Percentiles rank a stretch among this genome's conserved stretches.
Evolutionary conservation across 2,329 filamentous ascomycete species (phyloP).

Genomic region (Helotiales sp.): DNA sequence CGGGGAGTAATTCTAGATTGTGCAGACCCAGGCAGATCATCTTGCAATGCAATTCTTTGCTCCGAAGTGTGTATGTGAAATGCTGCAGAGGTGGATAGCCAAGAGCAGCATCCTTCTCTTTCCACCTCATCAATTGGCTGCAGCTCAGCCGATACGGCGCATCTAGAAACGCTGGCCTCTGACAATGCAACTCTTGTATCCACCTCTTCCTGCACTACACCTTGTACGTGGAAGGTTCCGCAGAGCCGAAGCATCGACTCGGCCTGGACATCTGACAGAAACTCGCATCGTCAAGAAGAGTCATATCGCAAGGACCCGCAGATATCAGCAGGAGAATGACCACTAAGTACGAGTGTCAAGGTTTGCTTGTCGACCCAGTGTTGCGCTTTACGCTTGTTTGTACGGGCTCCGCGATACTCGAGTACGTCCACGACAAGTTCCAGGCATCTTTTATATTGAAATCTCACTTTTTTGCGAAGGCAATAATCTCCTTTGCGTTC

Average conservation of each 20-base stretch:
- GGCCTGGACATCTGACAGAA: slow-evolving; percentile 12
- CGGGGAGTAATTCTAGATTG: slow-evolving; percentile 7
- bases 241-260: slow-evolving; percentile 24
- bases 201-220: slow-evolving; percentile 28
- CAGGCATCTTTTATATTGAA: neutral
- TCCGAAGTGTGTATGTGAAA: neutral
- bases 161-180: slow-evolving; percentile 18
- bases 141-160: slow-evolving; percentile 32
- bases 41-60: neutral
- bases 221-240: slow-evolving; percentile 23
- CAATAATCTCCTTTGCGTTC: slow-evolving; percentile 10
- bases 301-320: slow-evolving; percentile 3
- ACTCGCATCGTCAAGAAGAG: slow-evolving; percentile 4
- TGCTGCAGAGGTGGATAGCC: slow-evolving; percentile 4
- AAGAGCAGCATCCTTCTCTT: slow-evolving; percentile 10
- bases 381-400: neutral
- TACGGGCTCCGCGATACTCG: neutral
- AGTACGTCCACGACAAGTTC: neutral
- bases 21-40: slow-evolving; percentile 4
- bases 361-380: neutral
- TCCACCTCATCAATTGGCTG: slow-evolving; percentile 28
- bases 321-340: neutral
- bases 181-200: slow-evolving; percentile 23
- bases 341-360: neutral
- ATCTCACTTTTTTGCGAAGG: neutral